Evolutionary conservation across 2,329 filamentous ascomycete genomes (phyloP).

Genomic region (Pleoardoris graminearum): DNA sequence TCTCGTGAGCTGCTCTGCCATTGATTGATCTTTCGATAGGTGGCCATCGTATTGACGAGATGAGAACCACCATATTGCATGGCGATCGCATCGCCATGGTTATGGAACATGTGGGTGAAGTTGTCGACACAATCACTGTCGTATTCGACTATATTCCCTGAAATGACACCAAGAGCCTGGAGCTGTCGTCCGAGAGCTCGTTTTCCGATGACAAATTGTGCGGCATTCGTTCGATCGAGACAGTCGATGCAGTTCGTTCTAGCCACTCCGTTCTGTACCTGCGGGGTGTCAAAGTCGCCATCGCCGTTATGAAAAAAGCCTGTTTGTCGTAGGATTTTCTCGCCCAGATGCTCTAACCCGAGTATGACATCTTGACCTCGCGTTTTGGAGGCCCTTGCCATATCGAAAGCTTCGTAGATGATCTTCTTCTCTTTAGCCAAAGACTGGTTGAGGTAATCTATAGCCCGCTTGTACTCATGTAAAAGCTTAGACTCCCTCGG

Average conservation of each 20-base stretch:
- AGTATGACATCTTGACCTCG: conserved; percentile 93
- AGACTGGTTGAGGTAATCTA: conserved; percentile 93
- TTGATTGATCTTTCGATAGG: conserved; percentile 97
- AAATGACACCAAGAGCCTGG: conserved; percentile 85
- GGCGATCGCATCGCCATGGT: conserved; percentile 96
- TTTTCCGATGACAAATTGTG: conserved; percentile 97
- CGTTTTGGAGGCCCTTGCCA: conserved; percentile 91
- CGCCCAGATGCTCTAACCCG: conserved; percentile 85
- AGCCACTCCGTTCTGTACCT: conserved; percentile 87
- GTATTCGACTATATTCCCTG: conserved; percentile 78
- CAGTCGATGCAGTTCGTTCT: conserved; percentile 98
- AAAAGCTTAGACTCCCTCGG: conserved; percentile 91
- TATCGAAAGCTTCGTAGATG: conserved; percentile 94
- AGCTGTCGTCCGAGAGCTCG: conserved; percentile 89
- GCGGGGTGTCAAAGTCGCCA: conserved; percentile 64
- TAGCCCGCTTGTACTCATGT: conserved; percentile 81
- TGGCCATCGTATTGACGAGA: conserved; percentile 98
- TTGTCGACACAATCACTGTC: conserved; percentile 95
- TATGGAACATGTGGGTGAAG: conserved; percentile 96
- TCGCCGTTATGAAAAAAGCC: conserved; percentile 96
- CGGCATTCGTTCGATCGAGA: conserved; percentile 93
- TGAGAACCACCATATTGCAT: conserved; percentile 97
- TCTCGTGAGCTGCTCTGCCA: conserved; percentile 97
- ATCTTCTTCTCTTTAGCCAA: conserved; percentile 83
- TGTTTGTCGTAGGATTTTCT: conserved; percentile 80